These are phyloP conservation scores for Escovopsis sp. DNA, from an alignment of 2,329 filamentous ascomycete species.

Conservation along the genomic window DNA sequence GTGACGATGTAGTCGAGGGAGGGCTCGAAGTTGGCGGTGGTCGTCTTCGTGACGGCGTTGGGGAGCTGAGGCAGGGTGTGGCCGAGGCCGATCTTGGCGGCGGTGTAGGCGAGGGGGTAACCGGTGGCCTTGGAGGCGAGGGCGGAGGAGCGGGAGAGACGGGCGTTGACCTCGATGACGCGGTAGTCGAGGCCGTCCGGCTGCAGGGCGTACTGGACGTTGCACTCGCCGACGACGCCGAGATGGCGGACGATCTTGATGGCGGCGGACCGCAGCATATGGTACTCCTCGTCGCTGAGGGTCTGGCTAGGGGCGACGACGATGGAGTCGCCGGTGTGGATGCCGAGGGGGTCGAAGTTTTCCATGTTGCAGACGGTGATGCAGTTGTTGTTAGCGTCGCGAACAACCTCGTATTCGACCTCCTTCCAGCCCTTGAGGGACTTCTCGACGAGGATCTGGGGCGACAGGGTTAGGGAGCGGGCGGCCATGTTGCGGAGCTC, in stretches of 20 bases:
- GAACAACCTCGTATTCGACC: constrained; percentile 95
- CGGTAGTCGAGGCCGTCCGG: constrained; percentile 95
- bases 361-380: constrained; percentile 79
- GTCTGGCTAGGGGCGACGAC: constrained; percentile 96
- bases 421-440: constrained; percentile 99
- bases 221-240: constrained; percentile 95
- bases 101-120: constrained; percentile 92
- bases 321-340: constrained; percentile 97
- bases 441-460: constrained; percentile 96
- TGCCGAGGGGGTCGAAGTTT: constrained; percentile 94
- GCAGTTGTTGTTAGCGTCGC: constrained; percentile 95
- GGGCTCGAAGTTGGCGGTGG: constrained; percentile 96
- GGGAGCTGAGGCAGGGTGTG: constrained; percentile 91
- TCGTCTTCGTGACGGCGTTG: constrained; percentile 96
- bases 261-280: constrained; percentile 94
- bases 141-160: constrained; percentile 92
- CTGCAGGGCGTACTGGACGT: constrained; percentile 93
- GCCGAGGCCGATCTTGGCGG: constrained; percentile 93
- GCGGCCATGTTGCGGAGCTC: constrained; percentile 90
- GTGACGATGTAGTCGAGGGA: constrained; percentile 96
- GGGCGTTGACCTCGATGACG: constrained; percentile 97
- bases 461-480: constrained; percentile 79
- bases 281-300: constrained; percentile 94
- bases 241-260: constrained; percentile 98
- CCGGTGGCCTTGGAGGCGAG: constrained; percentile 96